Conservation (phyloP, 352 stramenopile genomes). For the Pythium biforme region DNA sequence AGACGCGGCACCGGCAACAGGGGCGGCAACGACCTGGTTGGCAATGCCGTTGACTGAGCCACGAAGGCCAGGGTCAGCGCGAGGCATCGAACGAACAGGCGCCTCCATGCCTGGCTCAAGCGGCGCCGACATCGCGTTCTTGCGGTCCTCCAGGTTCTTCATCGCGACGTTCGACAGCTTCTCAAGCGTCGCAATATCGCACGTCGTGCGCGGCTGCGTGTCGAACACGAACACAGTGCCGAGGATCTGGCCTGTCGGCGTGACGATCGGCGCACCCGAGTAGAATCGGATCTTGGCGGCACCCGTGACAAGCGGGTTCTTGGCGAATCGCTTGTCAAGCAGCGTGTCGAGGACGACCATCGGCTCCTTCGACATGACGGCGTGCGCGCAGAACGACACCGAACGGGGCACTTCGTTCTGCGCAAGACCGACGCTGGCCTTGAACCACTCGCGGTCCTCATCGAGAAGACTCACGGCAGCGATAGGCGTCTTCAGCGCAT, state of each 20-base stretch:
- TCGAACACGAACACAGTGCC: constrained; percentile 88
- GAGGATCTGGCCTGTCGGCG: constrained; percentile 75
- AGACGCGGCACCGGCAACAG: constrained; percentile 39
- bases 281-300: constrained; percentile 88
- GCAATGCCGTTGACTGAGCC: constrained; percentile 74
- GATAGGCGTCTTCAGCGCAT: constrained; percentile 85
- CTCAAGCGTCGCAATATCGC: constrained; percentile 83
- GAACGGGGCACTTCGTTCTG: constrained; percentile 87
- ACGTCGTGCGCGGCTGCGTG: constrained; percentile 81
- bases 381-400: constrained; percentile 84
- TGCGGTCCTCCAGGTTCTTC: constrained; percentile 90
- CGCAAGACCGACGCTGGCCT: constrained; percentile 78
- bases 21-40: constrained; percentile 73
- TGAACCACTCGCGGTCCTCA: constrained; percentile 88
- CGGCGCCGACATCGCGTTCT: constrained; percentile 75
- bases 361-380: constrained; percentile 87
- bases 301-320: constrained; percentile 84
- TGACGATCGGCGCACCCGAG: constrained; percentile 78
- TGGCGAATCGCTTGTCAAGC: constrained; percentile 82
- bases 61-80: constrained; percentile 39
- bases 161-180: constrained; percentile 89
- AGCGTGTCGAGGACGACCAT: constrained; percentile 89
- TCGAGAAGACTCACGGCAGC: constrained; percentile 82
- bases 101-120: constrained; percentile 50
- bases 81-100: constrained; percentile 31